A percentile compares a stretch with the other conserved stretches of the same genome.
phyloP scores from a whole-genome alignment of 345 rosid species.

The Arabidopsis suecica region DNA sequence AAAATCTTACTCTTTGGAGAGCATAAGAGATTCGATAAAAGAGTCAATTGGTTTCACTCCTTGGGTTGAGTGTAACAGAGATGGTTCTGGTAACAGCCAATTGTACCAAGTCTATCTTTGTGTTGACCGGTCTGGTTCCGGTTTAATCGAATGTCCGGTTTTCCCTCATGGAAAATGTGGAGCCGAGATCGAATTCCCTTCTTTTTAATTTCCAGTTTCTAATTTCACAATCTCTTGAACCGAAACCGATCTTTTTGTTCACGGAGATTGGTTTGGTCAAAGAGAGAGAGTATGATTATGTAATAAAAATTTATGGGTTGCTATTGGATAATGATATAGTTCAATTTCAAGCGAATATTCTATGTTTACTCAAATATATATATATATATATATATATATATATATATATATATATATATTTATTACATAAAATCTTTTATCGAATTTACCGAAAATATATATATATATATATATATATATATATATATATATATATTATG shows the following conservation, averaged over 20 bases:
- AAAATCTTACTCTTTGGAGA: conserved; percentile 52
- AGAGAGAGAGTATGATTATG: neutral
- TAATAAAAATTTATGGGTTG: conserved; percentile 4
- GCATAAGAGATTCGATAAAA: conserved; percentile 66
- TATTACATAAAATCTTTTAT: too few species aligned
- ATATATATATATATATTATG: too few species aligned
- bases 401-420: too few species aligned
- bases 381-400: too few species aligned
- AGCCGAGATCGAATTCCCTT: conserved; percentile 67
- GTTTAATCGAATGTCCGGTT: conserved; percentile 75
- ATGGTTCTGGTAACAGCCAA: conserved; percentile 68
- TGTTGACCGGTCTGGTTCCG: conserved; percentile 68
- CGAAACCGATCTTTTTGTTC: conserved; percentile 9
- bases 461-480: too few species aligned
- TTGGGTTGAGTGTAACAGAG: conserved; percentile 76
- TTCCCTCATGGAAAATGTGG: conserved; percentile 69
- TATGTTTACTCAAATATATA: too few species aligned
- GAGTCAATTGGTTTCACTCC: conserved; percentile 63
- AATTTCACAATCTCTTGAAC: conserved; percentile 1
- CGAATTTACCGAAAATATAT: too few species aligned
- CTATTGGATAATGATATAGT: neutral
- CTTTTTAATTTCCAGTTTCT: conserved; percentile 51
- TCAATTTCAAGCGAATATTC: neutral
- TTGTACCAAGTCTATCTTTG: conserved; percentile 88
- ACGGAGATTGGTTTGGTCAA: neutral